phyloP scores from a whole-genome alignment of 768 basidiomycete species.

The Coprinopsis marcescibilis region DNA sequence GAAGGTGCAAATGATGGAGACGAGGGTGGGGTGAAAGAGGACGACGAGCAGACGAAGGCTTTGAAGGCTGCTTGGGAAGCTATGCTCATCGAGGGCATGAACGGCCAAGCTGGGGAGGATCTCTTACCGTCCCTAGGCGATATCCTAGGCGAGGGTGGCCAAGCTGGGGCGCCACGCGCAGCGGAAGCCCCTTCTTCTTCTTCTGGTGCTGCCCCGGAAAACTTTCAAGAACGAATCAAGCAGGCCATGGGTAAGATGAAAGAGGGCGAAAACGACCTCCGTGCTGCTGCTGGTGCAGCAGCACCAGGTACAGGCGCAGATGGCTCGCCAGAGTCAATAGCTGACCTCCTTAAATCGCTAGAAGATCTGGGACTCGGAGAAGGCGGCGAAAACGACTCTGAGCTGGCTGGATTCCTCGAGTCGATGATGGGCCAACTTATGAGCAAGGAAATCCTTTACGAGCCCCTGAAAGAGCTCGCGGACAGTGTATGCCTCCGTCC shows the following conservation, averaged over 20 bases:
- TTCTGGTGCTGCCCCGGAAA: conserved; percentile 6
- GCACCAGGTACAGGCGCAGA: conserved; percentile 13
- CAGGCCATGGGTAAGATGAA: conserved; percentile 72
- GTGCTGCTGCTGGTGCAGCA: conserved; percentile 33
- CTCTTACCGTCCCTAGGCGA: conserved; percentile 15
- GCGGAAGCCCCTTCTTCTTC: not conserved
- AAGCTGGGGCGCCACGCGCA: not conserved
- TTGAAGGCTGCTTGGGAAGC: conserved; percentile 66
- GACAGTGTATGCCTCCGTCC: conserved; percentile 46
- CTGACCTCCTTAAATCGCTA: conserved; percentile 48
- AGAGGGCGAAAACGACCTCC: conserved; percentile 53
- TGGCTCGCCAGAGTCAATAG: conserved; percentile 34
- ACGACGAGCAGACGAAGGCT: conserved; percentile 29
- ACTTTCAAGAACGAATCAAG: conserved; percentile 66
- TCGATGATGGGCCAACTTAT: conserved; percentile 77
- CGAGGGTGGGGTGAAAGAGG: conserved; percentile 16
- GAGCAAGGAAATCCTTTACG: conserved; percentile 80
- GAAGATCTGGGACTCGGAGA: conserved; percentile 30
- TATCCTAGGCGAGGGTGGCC: conserved; percentile 7
- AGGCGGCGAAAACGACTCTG: conserved; percentile 37
- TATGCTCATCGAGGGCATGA: conserved; percentile 61
- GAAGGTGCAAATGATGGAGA: conserved; percentile 10
- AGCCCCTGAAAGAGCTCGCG: conserved; percentile 75
- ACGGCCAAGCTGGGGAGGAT: conserved; percentile 28
- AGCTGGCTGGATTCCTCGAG: conserved; percentile 66